Evolutionary conservation across 306 rosid genomes (phyloP).

Genomic region (Rosa lucieae): DNA sequence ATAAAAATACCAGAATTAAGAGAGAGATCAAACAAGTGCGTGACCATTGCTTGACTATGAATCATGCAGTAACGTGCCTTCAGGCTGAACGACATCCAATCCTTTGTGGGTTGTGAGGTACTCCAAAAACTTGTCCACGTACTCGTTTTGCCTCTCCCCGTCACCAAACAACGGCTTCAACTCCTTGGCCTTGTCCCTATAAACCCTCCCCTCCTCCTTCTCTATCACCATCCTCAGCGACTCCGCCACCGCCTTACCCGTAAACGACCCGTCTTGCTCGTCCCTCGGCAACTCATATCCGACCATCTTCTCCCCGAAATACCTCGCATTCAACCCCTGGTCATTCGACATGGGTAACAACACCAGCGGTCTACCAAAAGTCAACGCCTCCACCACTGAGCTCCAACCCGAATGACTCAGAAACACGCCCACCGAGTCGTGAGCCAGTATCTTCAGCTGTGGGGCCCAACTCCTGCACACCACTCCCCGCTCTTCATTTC

Average conservation of each 20-base stretch:
- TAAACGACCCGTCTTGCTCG: slow-evolving; percentile 38
- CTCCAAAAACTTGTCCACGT: slow-evolving; percentile 21
- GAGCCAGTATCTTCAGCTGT: slow-evolving; percentile 40
- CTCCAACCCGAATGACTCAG: slow-evolving; percentile 56
- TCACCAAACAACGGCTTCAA: slow-evolving; percentile 29
- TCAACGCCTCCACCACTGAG: slow-evolving; percentile 35
- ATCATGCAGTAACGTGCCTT: not conserved
- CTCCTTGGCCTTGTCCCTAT: slow-evolving; percentile 35
- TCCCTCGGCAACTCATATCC: slow-evolving; percentile 34
- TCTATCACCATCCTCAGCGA: slow-evolving; percentile 31
- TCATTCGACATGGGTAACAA: slow-evolving; percentile 28
- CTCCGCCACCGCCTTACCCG: slow-evolving; percentile 28
- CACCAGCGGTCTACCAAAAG: slow-evolving; percentile 25
- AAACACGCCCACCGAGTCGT: slow-evolving; percentile 39
- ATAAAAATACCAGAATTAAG: too few relatives aligned
- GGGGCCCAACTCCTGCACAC: slow-evolving; percentile 46
- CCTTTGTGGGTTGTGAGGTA: slow-evolving; percentile 9
- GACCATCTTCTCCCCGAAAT: slow-evolving; percentile 41
- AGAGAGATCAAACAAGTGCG: not conserved
- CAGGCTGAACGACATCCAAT: not conserved
- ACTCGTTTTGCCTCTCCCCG: not conserved
- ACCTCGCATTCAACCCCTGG: slow-evolving; percentile 31
- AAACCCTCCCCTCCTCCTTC: slow-evolving; percentile 34
- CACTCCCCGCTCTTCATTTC: slow-evolving; percentile 33
- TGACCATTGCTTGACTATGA: not conserved